Conservation (phyloP, 2,329 filamentous ascomycete species). For the Cercospora zeina region DNA sequence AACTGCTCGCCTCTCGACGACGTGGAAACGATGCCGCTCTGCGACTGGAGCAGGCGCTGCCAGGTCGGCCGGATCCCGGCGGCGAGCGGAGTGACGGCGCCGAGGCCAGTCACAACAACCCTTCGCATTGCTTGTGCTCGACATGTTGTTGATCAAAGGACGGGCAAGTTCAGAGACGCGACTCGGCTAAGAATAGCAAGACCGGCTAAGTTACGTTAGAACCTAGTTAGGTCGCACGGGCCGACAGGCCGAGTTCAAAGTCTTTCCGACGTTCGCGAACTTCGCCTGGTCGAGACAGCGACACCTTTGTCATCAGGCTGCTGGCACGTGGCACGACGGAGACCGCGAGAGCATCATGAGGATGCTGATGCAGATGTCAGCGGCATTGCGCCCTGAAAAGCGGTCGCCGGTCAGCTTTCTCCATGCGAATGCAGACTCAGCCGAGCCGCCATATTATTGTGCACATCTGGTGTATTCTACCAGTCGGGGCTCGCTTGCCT, state of each 20-base stretch:
- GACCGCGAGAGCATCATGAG: not conserved
- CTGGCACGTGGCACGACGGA: not conserved
- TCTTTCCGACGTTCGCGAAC: not conserved
- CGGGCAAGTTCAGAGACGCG: not conserved
- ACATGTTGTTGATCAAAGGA: slow-evolving; percentile 7
- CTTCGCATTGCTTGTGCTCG: slow-evolving; percentile 47
- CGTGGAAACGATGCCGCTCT: slow-evolving; percentile 78
- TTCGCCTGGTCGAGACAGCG: not conserved
- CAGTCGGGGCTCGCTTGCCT: slow-evolving; percentile 1
- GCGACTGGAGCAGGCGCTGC: slow-evolving; percentile 73
- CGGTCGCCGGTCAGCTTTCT: not conserved
- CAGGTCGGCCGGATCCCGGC: slow-evolving; percentile 66
- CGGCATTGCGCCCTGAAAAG: not conserved
- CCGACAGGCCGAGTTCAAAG: not conserved
- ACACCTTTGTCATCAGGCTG: not conserved
- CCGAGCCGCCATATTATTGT: slow-evolving; percentile 6
- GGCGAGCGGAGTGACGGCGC: slow-evolving; percentile 48
- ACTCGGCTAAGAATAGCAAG: not conserved
- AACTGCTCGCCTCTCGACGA: slow-evolving; percentile 63
- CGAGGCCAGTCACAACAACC: slow-evolving; percentile 54
- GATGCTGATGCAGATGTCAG: not conserved
- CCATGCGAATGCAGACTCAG: slow-evolving; percentile 7
- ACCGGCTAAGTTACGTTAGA: not conserved
- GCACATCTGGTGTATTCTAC: slow-evolving; percentile 10
- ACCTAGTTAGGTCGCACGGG: no score